Conservation (phyloP, 139 green algal genomes). For the Prasinococcaceae sp. region DNA sequence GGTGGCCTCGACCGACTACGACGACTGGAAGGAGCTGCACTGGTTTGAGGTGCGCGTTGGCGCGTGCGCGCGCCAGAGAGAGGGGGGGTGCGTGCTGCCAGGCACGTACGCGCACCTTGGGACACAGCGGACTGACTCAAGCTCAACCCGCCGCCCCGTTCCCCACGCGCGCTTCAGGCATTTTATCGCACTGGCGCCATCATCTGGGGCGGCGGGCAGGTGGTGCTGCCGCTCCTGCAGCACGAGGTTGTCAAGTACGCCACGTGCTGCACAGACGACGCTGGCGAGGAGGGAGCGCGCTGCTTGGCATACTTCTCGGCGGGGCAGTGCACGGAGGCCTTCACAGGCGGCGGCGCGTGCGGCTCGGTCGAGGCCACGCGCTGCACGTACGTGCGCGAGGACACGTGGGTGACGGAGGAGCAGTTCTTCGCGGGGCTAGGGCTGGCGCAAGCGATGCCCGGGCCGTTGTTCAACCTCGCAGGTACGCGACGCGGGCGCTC, state of each 20-base stretch:
- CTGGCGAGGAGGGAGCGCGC: too few species aligned
- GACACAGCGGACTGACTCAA: too few species aligned
- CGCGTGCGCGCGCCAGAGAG: too few species aligned
- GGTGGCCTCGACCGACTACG: constrained; percentile 25
- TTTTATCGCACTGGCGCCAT: constrained; percentile 79
- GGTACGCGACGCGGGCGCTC: too few species aligned
- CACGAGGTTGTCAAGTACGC: constrained; percentile 50
- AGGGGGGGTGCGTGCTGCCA: too few species aligned
- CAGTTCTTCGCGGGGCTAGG: constrained; percentile 66
- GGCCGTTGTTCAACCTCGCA: constrained; percentile 92
- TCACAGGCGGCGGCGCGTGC: too few species aligned
- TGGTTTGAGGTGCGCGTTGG: constrained; percentile 29
- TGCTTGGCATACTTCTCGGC: too few species aligned
- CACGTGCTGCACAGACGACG: constrained; percentile 3
- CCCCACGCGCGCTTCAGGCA: constrained; percentile 19
- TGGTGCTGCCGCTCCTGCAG: constrained; percentile 79
- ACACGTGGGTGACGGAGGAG: constrained; percentile 61
- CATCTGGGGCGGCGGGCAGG: constrained; percentile 85
- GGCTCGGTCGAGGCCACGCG: too few species aligned
- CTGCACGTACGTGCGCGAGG: too few species aligned
- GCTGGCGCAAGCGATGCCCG: constrained; percentile 62
- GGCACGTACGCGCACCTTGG: too few species aligned
- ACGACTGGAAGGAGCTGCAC: constrained; percentile 36
- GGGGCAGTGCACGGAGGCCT: too few species aligned
- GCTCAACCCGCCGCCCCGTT: too few species aligned